Evolutionary conservation across 176 grass and related monocot species (phyloP), one percentile per base, ranked within the genome.

Genomic region (Thalia dealbata): DNA sequence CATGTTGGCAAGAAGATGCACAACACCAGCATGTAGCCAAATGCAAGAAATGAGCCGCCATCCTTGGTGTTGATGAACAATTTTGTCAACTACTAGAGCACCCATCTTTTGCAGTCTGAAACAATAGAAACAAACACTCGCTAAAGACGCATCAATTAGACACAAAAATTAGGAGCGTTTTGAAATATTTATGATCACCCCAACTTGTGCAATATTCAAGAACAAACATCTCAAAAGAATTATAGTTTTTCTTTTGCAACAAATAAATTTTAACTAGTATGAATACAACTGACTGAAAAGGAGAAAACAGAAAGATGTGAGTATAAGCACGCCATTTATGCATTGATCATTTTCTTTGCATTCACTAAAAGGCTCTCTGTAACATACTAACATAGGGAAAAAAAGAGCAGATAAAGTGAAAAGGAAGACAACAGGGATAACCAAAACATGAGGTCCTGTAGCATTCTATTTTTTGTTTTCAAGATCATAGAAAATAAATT

Each of bases 1-100:
- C 95, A 99, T 99, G 64, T 99, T 93, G 24, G 85, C 82, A 23
- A 99, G 83, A 76, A 99, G 78, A 80, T 99, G 95, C 69, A 99
- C 44, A 29, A 99, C 85, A 44, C 95, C 95, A 62, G 85, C 90
- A 72, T 99, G 95, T 81, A 99, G 88, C 95, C 95, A 99, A 52
- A 93, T 99, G 79, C 95, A 99, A 27, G 90, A 84, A 64, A 99
- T 61, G 61, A 99, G 88, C 18, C 95, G 89, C 85, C 87, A 99
- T 52, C 85, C 72, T 86, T 99, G 87, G 7, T 90, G 83, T 19
- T 77, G 76, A 69, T 76, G 85, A 71, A 88, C 88, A 61, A 99
- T 76, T 76, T 84, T 93, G 76, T 65, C 78, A 13, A 78, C 76
- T 66, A 84, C 90, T 25, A 99, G 74, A 18, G 90, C 90, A 15